phyloP scores from a whole-genome alignment of 2,329 filamentous ascomycete genomes.

The Monosporascus sp. region DNA sequence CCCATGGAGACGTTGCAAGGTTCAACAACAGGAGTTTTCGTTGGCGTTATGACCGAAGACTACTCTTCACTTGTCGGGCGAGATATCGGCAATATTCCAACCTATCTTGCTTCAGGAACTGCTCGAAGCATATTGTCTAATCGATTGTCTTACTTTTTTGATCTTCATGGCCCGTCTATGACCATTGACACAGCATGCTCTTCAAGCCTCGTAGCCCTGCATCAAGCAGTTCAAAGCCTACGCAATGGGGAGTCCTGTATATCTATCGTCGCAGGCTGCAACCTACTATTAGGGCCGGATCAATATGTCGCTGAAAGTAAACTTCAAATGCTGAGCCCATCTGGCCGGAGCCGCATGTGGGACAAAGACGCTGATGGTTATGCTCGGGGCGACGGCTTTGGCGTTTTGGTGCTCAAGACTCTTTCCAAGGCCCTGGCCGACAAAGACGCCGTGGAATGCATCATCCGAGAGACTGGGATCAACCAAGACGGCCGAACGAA shows the following conservation, averaged over 20 bases:
- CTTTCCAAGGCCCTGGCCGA: constrained; percentile 32
- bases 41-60: constrained; percentile 1
- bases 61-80: neutral
- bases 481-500: constrained; percentile 12
- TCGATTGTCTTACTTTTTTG: constrained; percentile 6
- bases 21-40: constrained; percentile 2
- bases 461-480: constrained; percentile 13
- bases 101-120: constrained; percentile 1
- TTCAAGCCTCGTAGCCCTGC: constrained; percentile 5
- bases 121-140: constrained; percentile 1
- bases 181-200: constrained; percentile 10
- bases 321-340: constrained; percentile 13
- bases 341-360: constrained; percentile 13
- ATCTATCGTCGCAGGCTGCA: constrained; percentile 1
- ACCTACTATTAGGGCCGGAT: neutral
- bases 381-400: constrained; percentile 17
- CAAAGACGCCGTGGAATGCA: constrained; percentile 11
- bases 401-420: constrained; percentile 37
- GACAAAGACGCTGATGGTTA: constrained; percentile 17
- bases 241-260: neutral
- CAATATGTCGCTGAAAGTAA: constrained; percentile 3
- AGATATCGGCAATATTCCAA: neutral
- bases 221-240: constrained; percentile 5
- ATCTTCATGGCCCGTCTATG: constrained; percentile 6
- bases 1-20: neutral